These are phyloP conservation scores for Hyaloscypha bicolor DNA, from an alignment of 495 filamentous ascomycete species.

Conservation along the genomic window DNA sequence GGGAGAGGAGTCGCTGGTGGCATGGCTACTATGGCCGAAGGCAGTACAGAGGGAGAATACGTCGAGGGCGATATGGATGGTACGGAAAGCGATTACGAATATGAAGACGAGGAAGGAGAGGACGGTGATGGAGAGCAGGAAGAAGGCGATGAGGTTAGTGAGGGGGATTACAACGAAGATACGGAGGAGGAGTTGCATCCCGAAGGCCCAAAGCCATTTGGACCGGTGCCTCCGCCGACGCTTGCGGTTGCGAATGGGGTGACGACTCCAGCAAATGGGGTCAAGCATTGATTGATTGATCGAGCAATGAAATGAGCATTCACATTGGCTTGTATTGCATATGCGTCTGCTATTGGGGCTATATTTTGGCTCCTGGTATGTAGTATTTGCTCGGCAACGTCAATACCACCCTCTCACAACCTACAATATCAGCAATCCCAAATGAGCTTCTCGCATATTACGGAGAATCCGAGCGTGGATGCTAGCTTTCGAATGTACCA, in stretches of 20 bases:
- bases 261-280: constrained; percentile 44
- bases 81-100: constrained; percentile 67
- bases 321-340: constrained; percentile 22
- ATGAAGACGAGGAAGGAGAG: constrained; percentile 77
- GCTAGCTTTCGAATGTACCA: no score
- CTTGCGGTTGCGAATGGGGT: constrained; percentile 47
- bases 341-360: constrained; percentile 6
- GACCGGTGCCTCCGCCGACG: constrained; percentile 58
- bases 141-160: constrained; percentile 58
- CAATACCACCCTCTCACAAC: constrained; percentile 6
- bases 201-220: constrained; percentile 52
- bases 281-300: constrained; percentile 31
- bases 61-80: constrained; percentile 68
- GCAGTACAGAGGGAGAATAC: constrained; percentile 47
- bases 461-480: no score
- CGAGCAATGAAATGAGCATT: neutral
- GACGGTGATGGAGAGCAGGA: constrained; percentile 73
- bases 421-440: neutral
- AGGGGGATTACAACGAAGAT: constrained; percentile 64
- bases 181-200: constrained; percentile 58
- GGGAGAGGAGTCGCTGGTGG: constrained; percentile 67
- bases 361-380: constrained; percentile 15
- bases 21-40: constrained; percentile 58
- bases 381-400: constrained; percentile 15
- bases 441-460: no score